Evolutionary conservation across 1,284 basidiomycete species (phyloP).

Genomic region (Wallemia ichthyophaga): DNA sequence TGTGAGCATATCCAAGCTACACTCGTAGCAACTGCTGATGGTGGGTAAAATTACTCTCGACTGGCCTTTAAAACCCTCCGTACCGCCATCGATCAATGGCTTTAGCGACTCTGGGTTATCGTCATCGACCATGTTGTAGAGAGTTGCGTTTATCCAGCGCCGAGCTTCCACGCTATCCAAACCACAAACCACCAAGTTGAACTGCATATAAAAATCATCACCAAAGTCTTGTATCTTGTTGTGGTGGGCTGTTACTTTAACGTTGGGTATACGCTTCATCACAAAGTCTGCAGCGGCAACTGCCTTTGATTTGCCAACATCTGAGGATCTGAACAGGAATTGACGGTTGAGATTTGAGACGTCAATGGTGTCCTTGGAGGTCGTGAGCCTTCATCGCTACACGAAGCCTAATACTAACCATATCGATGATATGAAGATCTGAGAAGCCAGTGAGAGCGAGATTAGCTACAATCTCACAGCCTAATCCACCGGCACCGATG

Average conservation of each 20-base stretch:
- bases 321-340: constrained; percentile 83
- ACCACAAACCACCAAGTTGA: constrained; percentile 86
- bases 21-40: constrained; percentile 90
- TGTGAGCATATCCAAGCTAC: constrained; percentile 90
- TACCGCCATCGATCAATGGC: constrained; percentile 95
- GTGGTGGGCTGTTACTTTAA: constrained; percentile 81
- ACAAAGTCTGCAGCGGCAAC: constrained; percentile 77
- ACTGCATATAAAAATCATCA: constrained; percentile 84
- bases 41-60: constrained; percentile 89
- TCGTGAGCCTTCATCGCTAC: background rate
- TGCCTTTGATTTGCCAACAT: constrained; percentile 85
- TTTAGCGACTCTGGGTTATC: constrained; percentile 77
- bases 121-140: constrained; percentile 65
- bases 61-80: constrained; percentile 98
- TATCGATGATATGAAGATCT: constrained; percentile 97
- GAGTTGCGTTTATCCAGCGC: constrained; percentile 93
- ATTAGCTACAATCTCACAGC: constrained; percentile 82
- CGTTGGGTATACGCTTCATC: constrained; percentile 77
- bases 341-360: constrained; percentile 96
- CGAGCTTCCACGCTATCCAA: constrained; percentile 92
- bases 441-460: constrained; percentile 80
- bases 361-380: constrained; percentile 57
- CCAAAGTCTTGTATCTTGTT: constrained; percentile 97
- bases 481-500: constrained; percentile 80
- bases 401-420: constrained; percentile 19